phyloP scores from a whole-genome alignment of 208 protist species.

The Trypanosoma cruzi region DNA sequence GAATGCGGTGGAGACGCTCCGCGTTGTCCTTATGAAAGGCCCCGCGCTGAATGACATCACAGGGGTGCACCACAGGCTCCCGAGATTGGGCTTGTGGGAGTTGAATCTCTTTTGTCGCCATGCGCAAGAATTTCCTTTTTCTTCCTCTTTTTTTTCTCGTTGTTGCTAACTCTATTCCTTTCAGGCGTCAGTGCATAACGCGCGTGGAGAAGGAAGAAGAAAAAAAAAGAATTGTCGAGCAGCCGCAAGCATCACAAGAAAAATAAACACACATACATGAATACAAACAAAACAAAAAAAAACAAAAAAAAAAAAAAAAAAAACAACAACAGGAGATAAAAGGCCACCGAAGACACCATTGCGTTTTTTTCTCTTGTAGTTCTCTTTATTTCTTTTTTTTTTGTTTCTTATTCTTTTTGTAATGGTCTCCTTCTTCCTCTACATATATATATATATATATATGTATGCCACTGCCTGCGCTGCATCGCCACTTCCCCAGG shows the following conservation, averaged over 20 bases:
- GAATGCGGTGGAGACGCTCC: constrained; percentile 83
- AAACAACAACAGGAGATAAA: too few species aligned
- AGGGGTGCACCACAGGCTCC: constrained; percentile 79
- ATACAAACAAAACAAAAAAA: constrained; percentile 7
- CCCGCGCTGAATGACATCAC: constrained; percentile 85
- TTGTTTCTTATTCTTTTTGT: too few species aligned
- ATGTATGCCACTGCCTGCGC: too few species aligned
- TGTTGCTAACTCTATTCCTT: background rate
- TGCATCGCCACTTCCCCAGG: too few species aligned
- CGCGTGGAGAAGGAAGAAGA: background rate
- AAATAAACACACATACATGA: too few species aligned
- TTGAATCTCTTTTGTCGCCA: constrained; percentile 50
- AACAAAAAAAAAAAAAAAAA: background rate
- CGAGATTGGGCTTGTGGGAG: constrained; percentile 44
- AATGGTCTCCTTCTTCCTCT: too few species aligned
- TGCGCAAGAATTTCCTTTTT: too few species aligned
- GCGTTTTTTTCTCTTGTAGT: too few species aligned
- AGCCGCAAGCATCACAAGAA: constrained; percentile 7
- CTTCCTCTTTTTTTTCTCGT: constrained; percentile 8
- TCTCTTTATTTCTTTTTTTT: too few species aligned
- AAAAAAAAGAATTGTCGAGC: constrained; percentile 4
- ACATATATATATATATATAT: too few species aligned
- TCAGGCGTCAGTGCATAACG: background rate
- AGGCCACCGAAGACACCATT: too few species aligned
- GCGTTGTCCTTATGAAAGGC: constrained; percentile 71